Evolutionary conservation across 2,329 filamentous ascomycete species (phyloP), one percentile per base, ranked within the genome.

Genomic region (Hypomyces perniciosus): DNA sequence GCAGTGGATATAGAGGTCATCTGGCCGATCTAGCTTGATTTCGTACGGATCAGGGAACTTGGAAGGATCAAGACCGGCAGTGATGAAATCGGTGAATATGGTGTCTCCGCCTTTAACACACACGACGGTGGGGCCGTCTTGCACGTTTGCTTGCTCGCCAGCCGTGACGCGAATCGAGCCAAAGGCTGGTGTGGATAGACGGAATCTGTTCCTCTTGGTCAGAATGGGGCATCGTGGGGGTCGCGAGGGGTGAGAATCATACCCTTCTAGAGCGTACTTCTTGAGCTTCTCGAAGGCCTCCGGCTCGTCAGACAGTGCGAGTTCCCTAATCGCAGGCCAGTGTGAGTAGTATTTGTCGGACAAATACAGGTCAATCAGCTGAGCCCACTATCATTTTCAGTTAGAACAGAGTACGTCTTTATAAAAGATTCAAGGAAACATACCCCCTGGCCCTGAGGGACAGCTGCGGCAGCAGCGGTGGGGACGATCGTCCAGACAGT

Each of bases 401-500:
- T 40, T 20, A 40, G 38, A 26, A 20, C 20, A 26, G 13, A 26
- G 10, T 38, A 10, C 79, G 78, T 20, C 61, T 69, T 28, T 35
- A 30, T 10, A 30, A 27, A 44, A 9, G 37, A 9, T 37, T 41
- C 33, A 48, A 29, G 10, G 30, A 5, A 20, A 40, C 38, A 43
- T 44, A 40, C 72, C 12, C 49, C 49, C 31, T 80, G 75, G 7
- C 75, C 75, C 63, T 84, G 80, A 59, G 78, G 83, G 8, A 80
- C 78, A 2, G 80, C 73, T 61, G 80, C 77, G 1, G 77, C 75
- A 26, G 74, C 72, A 7, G 78, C 76, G 2, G 78, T 76, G 2
- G 81, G 80, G 56, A 83, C 63, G 42, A 83, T 74, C 54, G 79
- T 76, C 71, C 73, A 81, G 6, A 80, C 76, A 35, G 80, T 72